phyloP scores from a whole-genome alignment of 1,139 yeast genomes.

The Kodamaea plutei region DNA sequence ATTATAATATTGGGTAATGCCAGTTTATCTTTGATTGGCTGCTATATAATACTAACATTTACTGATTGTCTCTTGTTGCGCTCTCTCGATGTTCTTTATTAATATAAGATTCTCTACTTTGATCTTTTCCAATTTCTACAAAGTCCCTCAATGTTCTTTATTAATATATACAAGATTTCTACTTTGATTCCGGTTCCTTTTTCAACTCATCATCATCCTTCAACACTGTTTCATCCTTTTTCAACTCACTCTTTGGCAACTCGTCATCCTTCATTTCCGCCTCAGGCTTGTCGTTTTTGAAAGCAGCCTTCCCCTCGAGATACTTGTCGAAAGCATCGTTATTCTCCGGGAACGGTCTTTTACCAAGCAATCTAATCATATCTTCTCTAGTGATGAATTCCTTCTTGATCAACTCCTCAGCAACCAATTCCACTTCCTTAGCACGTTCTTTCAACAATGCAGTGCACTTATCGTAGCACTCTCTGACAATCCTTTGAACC shows the following conservation, averaged over 20 bases:
- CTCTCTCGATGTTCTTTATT: too few relatives aligned
- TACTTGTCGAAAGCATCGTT: slow-evolving; percentile 95
- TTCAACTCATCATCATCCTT: background rate
- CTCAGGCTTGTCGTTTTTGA: slow-evolving; percentile 25
- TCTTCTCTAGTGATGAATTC: slow-evolving; percentile 90
- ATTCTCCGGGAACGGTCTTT: slow-evolving; percentile 84
- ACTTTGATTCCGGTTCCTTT: too few relatives aligned
- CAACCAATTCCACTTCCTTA: slow-evolving; percentile 76
- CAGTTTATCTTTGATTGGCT: too few relatives aligned
- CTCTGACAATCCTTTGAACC: slow-evolving; percentile 74
- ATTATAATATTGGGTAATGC: too few relatives aligned
- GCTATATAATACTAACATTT: too few relatives aligned
- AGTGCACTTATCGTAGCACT: slow-evolving; percentile 70
- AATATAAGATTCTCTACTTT: too few relatives aligned
- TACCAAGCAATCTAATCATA: slow-evolving; percentile 81
- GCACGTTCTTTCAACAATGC: slow-evolving; percentile 64
- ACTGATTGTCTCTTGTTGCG: too few relatives aligned
- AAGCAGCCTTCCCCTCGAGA: slow-evolving; percentile 42
- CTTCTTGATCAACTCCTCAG: slow-evolving; percentile 75
- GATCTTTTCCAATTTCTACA: too few relatives aligned
- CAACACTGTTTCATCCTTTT: background rate
- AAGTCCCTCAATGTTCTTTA: too few relatives aligned
- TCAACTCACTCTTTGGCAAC: background rate
- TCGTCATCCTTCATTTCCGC: slow-evolving; percentile 22
- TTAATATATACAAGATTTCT: too few relatives aligned